Evolutionary conservation across 192 early-diverging fungal species (phyloP).

Genomic region (Lobosporangium transversale): DNA sequence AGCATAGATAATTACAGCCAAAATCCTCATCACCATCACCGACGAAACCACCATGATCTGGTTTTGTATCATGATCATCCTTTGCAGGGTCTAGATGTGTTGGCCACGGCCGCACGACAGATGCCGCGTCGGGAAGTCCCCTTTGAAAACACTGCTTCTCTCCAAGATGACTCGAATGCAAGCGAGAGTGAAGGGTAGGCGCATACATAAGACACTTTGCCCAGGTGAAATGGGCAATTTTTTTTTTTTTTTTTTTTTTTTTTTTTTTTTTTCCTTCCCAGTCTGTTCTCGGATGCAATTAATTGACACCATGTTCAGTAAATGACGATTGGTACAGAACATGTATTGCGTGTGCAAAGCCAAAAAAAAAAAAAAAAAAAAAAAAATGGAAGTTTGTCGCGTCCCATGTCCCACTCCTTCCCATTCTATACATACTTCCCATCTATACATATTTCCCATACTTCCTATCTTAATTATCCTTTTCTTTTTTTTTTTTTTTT

Average conservation of each 20-base stretch:
- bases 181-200: conserved; percentile 43
- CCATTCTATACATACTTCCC: background rate
- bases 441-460: too few relatives aligned
- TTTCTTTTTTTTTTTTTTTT: background rate
- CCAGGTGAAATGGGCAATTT: too few relatives aligned
- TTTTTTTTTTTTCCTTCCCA: conserved; percentile 22
- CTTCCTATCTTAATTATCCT: background rate
- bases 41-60: conserved; percentile 5
- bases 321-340: background rate
- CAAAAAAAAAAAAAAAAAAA: background rate
- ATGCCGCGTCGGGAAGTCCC: conserved; percentile 20
- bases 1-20: background rate
- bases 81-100: background rate
- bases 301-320: too few relatives aligned
- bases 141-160: background rate
- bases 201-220: background rate
- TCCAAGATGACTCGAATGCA: conserved; percentile 28
- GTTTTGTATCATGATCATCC: background rate
- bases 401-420: conserved; percentile 8
- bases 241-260: conserved; percentile 17
- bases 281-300: conserved; percentile 20
- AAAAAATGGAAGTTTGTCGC: background rate
- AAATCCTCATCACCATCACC: background rate
- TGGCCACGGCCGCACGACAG: conserved; percentile 13
- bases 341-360: too few relatives aligned